Evolutionary conservation across 2,329 filamentous ascomycete species (phyloP), one percentile per base, ranked within the genome.

Genomic region (Ophiostoma australiae): DNA sequence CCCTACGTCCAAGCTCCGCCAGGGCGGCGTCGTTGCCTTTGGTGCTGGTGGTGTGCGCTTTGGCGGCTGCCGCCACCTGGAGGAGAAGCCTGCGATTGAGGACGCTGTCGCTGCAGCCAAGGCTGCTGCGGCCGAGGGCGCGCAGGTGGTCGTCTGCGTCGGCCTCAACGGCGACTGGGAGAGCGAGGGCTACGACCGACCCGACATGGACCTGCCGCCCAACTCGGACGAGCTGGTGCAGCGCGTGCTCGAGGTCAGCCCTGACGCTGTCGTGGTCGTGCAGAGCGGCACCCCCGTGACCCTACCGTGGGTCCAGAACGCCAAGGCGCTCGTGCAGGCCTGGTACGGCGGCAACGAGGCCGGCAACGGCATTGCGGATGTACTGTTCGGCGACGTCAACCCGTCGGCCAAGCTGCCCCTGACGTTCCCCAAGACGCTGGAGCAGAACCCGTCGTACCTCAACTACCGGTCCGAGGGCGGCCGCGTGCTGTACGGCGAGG

Each of bases 401-500:
- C 88, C 88, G 1, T 85, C 74, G 85, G 86, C 88, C 17, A 93
- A 93, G 78, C 83, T 94, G 1, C 90, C 91, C 0, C 82, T 93
- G 31, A 90, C 85, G 2, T 94, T 94, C 80, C 92, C 92, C 0
- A 83, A 82, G 69, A 82, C 84, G 20, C 77, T 90, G 0, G 85
- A 90, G 76, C 89, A 93, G 76, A 92, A 91, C 73, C 91, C 92
- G 0, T 87, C 90, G 0, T 93, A 89, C 80, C 83, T 93, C 75
- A 94, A 93, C 81, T 94, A 89, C 79, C 82, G 84, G 52, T 85
- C 85, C 15, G 91, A 94, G 78, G 87, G 89, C 48, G 87, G 90
- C 65, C 85, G 90, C 71, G 88, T 90, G 0, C 81, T 93, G 0
- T 95, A 94, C 77, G 90, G 90, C 67, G 92, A 95, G 79, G 91